Evolutionary conservation across 2,329 filamentous ascomycete species (phyloP), one percentile per base, ranked within the genome.

Genomic region (Lasiodiplodia theobromae): DNA sequence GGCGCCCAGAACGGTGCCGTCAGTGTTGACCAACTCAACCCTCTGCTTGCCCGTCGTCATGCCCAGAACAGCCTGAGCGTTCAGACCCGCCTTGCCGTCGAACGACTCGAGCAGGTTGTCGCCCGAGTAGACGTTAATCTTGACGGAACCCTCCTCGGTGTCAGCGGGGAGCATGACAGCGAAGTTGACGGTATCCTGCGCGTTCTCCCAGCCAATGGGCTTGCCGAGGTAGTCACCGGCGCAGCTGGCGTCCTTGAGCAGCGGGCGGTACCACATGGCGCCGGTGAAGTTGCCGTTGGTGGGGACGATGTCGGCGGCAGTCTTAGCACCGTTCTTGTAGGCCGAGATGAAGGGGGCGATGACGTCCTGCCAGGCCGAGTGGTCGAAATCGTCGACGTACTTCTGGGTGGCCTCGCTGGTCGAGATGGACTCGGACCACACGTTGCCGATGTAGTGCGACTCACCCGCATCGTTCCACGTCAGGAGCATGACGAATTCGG

Each of bases 391-490:
- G 21, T 75, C 72, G 11, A 74, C 74, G 40, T 79, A 78, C 1
- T 68, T 70, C 3, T 71, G 70, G 23, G 77, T 77, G 0, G 70
- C 58, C 14, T 58, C 38, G 0, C 72, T 71, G 12, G 69, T 72
- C 0, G 75, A 73, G 14, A 69, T 72, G 0, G 76, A 73, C 47
- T 81, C 78, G 1, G 70, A 67, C 78, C 79, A 82, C 10, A 77
- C 66, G n/a, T 79, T 78, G 2, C 79, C 80, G 69, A 82, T 78
- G 66, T 82, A 81, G 69, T 81, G 79, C 10, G 72, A 72, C 66
- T 82, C 80, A 2, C 79, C 78, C 0, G 74, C 78, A 60, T 82
- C 80, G 62, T 82, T 82, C 80, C 80, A 82, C 14, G 78, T 80
- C 57, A 80, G 78, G 6, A 81, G 71, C 70, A 82, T 76, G 16